Evolutionary conservation across 2,329 filamentous ascomycete genomes (phyloP).

Genomic region (Neurospora crassa): DNA sequence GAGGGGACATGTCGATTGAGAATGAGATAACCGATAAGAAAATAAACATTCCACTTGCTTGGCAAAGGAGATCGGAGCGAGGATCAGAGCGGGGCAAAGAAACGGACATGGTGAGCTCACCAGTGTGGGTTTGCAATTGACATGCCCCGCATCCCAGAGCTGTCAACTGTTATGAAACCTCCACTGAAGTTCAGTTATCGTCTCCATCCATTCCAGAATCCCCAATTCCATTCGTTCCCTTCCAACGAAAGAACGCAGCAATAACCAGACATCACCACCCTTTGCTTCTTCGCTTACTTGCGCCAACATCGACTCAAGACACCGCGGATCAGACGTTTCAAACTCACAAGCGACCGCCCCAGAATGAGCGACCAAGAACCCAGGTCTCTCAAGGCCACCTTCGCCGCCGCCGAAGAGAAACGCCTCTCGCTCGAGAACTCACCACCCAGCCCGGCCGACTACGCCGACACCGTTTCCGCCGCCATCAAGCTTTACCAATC

Average conservation of each 20-base stretch:
- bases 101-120: neutral
- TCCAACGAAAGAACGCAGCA: neutral
- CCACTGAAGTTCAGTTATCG: neutral
- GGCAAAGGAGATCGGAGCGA: neutral
- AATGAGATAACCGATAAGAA: neutral
- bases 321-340: no score
- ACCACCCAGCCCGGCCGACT: constrained; percentile 52
- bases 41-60: neutral
- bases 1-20: neutral
- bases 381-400: constrained; percentile 40
- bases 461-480: constrained; percentile 55
- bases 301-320: neutral
- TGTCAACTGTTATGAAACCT: neutral
- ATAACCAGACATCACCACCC: no score
- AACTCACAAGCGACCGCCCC: neutral
- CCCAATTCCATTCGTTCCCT: neutral
- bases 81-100: neutral
- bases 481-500: constrained; percentile 64
- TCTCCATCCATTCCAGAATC: neutral
- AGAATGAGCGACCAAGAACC: constrained; percentile 31
- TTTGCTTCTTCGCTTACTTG: neutral
- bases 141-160: neutral
- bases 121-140: neutral
- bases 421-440: constrained; percentile 51
- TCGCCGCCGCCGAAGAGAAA: constrained; percentile 39